A percentile compares a stretch with the other conserved stretches of the same genome.
phyloP scores from a whole-genome alignment of 1,284 basidiomycete species.

The Spongiforma sp. region DNA sequence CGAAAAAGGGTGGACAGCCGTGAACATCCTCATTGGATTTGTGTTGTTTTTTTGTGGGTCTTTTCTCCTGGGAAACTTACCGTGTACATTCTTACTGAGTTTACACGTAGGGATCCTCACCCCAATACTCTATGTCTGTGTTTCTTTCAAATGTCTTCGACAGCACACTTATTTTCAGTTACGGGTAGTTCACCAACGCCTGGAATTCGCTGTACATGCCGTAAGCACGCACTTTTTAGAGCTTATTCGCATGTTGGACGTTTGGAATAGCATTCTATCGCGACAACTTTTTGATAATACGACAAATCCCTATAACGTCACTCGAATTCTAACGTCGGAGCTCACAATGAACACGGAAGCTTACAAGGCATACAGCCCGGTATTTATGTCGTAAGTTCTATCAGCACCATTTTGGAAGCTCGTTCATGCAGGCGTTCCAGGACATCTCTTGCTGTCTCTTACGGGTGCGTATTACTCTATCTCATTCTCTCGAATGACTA shows the following conservation, averaged over 20 bases:
- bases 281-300: slow-evolving; percentile 48
- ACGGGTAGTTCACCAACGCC: slow-evolving; percentile 51
- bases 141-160: not conserved
- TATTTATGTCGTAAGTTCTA: slow-evolving; percentile 58
- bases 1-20: slow-evolving; percentile 58
- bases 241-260: slow-evolving; percentile 4
- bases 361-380: slow-evolving; percentile 70
- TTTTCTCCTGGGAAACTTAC: not conserved
- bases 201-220: slow-evolving; percentile 52
- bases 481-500: not conserved
- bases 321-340: slow-evolving; percentile 55
- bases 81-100: not conserved
- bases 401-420: not conserved
- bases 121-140: slow-evolving; percentile 47
- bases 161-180: slow-evolving; percentile 33
- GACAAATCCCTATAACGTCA: slow-evolving; percentile 62
- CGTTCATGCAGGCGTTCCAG: slow-evolving; percentile 8
- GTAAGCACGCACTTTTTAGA: slow-evolving; percentile 17
- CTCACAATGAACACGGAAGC: slow-evolving; percentile 54
- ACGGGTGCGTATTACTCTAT: slow-evolving; percentile 31
- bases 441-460: slow-evolving; percentile 62
- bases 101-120: slow-evolving; percentile 53
- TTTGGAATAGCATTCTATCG: slow-evolving; percentile 30
- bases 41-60: slow-evolving; percentile 55
- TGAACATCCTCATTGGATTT: slow-evolving; percentile 74